phyloP scores from a whole-genome alignment of 1,139 yeast species.

The Meyerozyma elateridarum region DNA sequence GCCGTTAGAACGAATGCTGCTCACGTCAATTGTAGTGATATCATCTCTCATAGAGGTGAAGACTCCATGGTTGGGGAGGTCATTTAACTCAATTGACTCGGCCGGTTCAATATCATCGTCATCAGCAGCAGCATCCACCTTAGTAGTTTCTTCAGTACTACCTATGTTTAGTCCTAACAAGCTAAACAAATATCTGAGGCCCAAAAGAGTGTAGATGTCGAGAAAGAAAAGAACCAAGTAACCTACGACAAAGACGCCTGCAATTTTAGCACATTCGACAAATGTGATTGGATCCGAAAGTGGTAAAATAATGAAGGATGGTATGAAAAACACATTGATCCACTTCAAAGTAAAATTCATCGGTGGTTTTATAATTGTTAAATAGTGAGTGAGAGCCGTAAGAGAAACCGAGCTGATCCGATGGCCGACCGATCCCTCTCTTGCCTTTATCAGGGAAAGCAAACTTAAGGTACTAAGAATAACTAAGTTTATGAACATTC shows the following conservation, averaged over 20 bases:
- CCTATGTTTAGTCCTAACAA: conserved; percentile 11
- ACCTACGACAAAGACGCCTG: conserved; percentile 68
- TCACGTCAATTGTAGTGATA: conserved; percentile 33
- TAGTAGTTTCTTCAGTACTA: conserved; percentile 8
- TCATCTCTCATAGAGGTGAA: conserved; percentile 32
- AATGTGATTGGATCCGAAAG: conserved; percentile 59
- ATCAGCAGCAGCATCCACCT: conserved; percentile 11
- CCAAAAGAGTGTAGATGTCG: conserved; percentile 31
- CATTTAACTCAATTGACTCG: conserved; percentile 19
- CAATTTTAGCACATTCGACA: conserved; percentile 67
- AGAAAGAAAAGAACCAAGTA: conserved; percentile 48
- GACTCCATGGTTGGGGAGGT: conserved; percentile 8
- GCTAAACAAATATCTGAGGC: conserved; percentile 17
- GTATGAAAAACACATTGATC: conserved; percentile 77
- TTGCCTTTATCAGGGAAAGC: conserved; percentile 12
- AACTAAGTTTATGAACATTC: conserved; percentile 62
- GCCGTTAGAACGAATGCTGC: conserved; percentile 16
- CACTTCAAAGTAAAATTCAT: conserved; percentile 68
- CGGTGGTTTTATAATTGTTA: conserved; percentile 53
- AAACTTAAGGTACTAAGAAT: conserved; percentile 35
- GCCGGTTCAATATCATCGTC: conserved; percentile 7
- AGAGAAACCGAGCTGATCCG: conserved; percentile 25
- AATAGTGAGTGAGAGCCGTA: conserved; percentile 35
- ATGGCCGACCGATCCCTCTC: conserved; percentile 6
- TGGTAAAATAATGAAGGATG: conserved; percentile 70